Base-by-base conservation (phyloP, 192 early-diverging fungal species). In the Coemansia sp. region DNA sequence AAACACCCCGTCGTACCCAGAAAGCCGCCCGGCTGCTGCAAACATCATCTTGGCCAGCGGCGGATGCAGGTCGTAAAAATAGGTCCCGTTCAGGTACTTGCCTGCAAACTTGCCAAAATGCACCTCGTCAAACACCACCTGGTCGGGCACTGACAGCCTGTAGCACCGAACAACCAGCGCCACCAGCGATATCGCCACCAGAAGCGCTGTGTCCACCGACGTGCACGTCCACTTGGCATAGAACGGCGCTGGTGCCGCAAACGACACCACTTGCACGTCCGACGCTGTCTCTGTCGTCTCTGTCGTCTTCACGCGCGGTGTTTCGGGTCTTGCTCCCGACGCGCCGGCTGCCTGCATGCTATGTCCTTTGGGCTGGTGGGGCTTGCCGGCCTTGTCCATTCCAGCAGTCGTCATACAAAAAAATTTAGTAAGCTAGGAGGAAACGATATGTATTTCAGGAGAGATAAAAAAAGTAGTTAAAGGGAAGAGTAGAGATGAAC, bases 31-130 rank as follows among this genome's bases (percentile, higher is more conserved):
- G 0, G 87, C 88, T 16, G 78, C 77, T 3, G 95, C 93, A 51
- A 96, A 88, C 77, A 99, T 72, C 83, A 99, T 77, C 64, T 96
- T 97, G 55, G 93, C 96, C 25, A 99, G 84, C 16, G 95, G 95
- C 32, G 96, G 96, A 72, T 99, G 95, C 7, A 99, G 90, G 73
- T 99, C 96, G 77, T 95, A 95, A 69, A 91, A 99, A 67, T 92
- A 99, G 3, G 87, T 89, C 18, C 91, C 83, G 55, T 88, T 89
- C 50, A 97, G 77, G 68, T 99, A 99, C 77, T 87, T 86, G 25
- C 87, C 88, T 48, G 95, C 96, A 72, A 96, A 99, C 60, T 96
- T 96, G 62, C 97, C 97, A 84, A 99, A 97, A 67, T 99, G 97
- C 29, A 99, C 97, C 71, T 99, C 97, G 77, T 99, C 96, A 74